Evolutionary conservation across 441 rosid genomes (phyloP).

Genomic region (Arabidopsis hybrid): DNA sequence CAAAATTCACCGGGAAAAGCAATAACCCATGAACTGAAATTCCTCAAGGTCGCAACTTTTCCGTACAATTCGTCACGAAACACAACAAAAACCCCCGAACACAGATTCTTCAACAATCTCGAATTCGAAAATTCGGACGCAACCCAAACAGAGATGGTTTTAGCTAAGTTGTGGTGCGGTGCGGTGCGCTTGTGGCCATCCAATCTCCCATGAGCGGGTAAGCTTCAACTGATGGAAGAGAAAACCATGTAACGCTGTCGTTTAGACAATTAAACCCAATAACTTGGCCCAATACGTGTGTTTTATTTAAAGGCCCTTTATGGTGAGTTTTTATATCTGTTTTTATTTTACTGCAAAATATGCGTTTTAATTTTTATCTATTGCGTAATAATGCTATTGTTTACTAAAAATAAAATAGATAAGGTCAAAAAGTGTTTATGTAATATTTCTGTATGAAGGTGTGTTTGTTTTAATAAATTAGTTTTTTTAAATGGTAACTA

Average conservation of each 20-base stretch:
- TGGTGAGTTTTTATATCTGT: neutral
- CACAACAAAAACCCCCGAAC: neutral
- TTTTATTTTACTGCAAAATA: too few relatives aligned
- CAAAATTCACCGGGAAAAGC: conserved; percentile 6
- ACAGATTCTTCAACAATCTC: conserved; percentile 4
- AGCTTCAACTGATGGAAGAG: conserved; percentile 13
- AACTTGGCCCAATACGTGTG: neutral
- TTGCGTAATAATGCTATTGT: neutral
- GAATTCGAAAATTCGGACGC: conserved; percentile 14
- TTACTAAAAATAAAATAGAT: neutral
- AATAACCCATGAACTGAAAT: conserved; percentile 30
- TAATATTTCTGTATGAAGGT: neutral
- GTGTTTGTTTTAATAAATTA: neutral
- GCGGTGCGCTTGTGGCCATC: conserved; percentile 50
- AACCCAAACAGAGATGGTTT: conserved; percentile 11
- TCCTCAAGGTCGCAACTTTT: conserved; percentile 14
- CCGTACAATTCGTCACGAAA: neutral
- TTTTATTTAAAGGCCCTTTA: neutral
- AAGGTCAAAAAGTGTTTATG: neutral
- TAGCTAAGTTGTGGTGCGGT: conserved; percentile 18
- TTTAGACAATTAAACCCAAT: conserved; percentile 3
- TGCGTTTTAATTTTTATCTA: too few relatives aligned
- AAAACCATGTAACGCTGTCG: conserved; percentile 4
- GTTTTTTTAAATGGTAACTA: neutral
- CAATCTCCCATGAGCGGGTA: conserved; percentile 41